Percentiles rank a stretch among this genome's conserved stretches.
phyloP scores from a whole-genome alignment of 192 early-diverging fungal species.

The Chytriomyces hyalinus region DNA sequence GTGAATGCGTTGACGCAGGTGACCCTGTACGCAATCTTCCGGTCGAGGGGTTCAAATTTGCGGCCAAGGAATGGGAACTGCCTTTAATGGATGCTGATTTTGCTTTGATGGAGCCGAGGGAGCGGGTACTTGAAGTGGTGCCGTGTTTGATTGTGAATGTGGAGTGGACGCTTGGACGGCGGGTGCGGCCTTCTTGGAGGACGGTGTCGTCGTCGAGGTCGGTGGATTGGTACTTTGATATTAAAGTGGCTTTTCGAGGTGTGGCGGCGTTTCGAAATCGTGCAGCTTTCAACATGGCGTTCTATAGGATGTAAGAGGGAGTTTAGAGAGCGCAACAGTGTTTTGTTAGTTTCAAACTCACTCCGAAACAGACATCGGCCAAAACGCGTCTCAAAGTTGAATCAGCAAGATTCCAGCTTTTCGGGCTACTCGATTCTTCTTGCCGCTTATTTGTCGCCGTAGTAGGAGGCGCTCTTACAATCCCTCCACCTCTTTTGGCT shows the following conservation, averaged over 20 bases:
- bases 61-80: background rate
- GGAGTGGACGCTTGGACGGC: background rate
- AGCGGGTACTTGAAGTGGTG: background rate
- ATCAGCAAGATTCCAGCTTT: constrained; percentile 46
- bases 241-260: background rate
- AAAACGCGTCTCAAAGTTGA: constrained; percentile 44
- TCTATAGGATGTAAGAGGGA: constrained; percentile 11
- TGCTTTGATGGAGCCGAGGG: background rate
- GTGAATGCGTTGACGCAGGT: background rate
- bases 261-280: background rate
- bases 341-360: constrained; percentile 2
- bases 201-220: background rate
- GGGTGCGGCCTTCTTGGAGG: background rate
- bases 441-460: background rate
- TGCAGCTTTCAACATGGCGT: constrained; percentile 31
- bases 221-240: constrained; percentile 24
- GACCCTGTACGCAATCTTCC: background rate
- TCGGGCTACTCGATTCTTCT: background rate
- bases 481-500: background rate
- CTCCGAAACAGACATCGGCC: constrained; percentile 62
- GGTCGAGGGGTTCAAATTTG: background rate
- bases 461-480: background rate
- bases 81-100: constrained; percentile 10
- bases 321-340: no score
- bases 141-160: background rate